These are phyloP conservation scores for Rhynchospora pubera DNA, from an alignment of 176 grass and related monocot genomes.

Conservation along the genomic window DNA sequence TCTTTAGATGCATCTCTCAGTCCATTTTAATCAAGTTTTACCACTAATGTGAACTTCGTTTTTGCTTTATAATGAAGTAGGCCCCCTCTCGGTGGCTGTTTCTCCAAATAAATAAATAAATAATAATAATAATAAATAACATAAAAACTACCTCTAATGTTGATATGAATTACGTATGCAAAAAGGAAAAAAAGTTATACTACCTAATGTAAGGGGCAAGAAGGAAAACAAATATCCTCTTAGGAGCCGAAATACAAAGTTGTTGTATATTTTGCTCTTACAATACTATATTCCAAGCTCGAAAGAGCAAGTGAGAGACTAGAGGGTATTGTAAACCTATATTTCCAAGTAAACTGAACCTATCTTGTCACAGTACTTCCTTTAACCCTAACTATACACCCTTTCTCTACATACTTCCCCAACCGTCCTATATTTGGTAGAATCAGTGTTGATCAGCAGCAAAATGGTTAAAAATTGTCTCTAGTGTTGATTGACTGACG, in stretches of 20 bases:
- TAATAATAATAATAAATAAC: too few relatives aligned
- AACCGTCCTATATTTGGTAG: neutral
- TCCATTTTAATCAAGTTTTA: neutral
- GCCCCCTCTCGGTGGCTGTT: too few relatives aligned
- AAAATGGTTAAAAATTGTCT: slow-evolving; percentile 52
- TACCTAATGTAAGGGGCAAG: neutral
- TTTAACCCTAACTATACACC: neutral
- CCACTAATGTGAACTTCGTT: too few relatives aligned
- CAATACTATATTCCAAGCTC: neutral
- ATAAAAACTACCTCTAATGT: neutral
- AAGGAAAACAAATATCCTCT: neutral
- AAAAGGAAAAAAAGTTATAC: neutral
- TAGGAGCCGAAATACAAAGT: neutral
- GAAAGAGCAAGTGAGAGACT: neutral
- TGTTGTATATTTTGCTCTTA: neutral
- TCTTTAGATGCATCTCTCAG: neutral
- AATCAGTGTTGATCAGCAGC: slow-evolving; percentile 32
- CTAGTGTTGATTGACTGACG: slow-evolving; percentile 49
- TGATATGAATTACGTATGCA: neutral
- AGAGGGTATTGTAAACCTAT: neutral
- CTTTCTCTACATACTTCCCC: neutral
- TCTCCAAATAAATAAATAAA: too few relatives aligned
- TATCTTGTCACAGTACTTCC: neutral
- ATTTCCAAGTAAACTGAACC: neutral
- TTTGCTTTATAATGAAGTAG: too few relatives aligned